Evolutionary conservation across 306 rosid species (phyloP).

Genomic region (Medicago ruthenica): DNA sequence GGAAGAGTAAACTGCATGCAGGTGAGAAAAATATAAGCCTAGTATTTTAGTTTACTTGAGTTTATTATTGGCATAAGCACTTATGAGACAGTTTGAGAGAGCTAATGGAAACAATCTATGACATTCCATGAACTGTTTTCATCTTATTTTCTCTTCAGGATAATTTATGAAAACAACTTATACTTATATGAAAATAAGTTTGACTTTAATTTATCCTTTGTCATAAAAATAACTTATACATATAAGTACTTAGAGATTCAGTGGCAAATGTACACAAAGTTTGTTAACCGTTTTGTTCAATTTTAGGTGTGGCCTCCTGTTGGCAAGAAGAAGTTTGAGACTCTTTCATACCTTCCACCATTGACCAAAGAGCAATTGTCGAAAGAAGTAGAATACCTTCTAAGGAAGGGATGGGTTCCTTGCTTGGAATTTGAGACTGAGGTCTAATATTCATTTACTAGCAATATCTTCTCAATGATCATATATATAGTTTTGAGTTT

Average conservation of each 20-base stretch:
- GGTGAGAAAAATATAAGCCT: constrained; percentile 41
- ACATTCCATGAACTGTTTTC: not conserved
- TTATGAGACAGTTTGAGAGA: no score
- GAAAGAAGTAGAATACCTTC: constrained; percentile 71
- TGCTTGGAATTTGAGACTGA: constrained; percentile 72
- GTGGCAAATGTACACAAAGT: no score
- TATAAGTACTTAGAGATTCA: not conserved
- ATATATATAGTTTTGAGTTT: not conserved
- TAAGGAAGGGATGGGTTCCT: constrained; percentile 65
- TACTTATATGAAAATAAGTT: not conserved
- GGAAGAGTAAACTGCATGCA: constrained; percentile 74
- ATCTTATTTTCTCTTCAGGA: not conserved
- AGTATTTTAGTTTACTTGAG: not conserved
- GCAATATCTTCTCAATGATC: not conserved
- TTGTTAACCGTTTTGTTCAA: constrained; percentile 2
- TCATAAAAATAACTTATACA: not conserved
- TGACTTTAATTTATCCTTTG: not conserved
- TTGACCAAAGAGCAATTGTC: not conserved
- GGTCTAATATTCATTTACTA: constrained; percentile 39
- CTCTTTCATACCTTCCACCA: constrained; percentile 78
- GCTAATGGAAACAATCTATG: not conserved
- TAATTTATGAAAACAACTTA: not conserved
- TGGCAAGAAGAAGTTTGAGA: constrained; percentile 79
- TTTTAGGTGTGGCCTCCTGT: constrained; percentile 80
- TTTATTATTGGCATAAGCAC: not conserved